These are phyloP conservation scores for Nematodospora valgi DNA, from an alignment of 805 yeast genomes.

Conservation along the genomic window DNA sequence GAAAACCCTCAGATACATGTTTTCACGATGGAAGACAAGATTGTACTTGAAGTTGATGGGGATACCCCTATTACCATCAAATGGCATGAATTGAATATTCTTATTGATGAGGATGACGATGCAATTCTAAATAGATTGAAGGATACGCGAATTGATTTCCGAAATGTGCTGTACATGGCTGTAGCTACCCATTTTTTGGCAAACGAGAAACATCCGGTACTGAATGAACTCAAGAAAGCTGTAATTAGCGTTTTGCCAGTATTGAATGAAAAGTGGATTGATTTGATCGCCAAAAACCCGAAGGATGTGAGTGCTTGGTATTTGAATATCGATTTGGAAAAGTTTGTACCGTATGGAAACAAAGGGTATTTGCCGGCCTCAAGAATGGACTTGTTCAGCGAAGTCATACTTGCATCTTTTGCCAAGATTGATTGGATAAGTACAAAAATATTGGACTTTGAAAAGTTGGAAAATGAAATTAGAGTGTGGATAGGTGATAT, in stretches of 20 bases:
- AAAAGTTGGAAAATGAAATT: neutral
- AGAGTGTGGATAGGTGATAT: neutral
- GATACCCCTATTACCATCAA: slow-evolving; percentile 13
- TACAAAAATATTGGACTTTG: neutral
- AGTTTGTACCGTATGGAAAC: slow-evolving; percentile 14
- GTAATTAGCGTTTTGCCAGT: slow-evolving; percentile 29
- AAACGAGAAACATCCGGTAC: too few species aligned
- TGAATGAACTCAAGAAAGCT: slow-evolving; percentile 18
- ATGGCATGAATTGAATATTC: slow-evolving; percentile 20
- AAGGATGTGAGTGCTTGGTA: slow-evolving; percentile 21
- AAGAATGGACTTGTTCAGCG: slow-evolving; percentile 15
- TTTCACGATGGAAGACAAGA: slow-evolving; percentile 5
- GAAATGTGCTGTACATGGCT: too few species aligned
- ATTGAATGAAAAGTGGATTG: slow-evolving; percentile 22
- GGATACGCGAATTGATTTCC: slow-evolving; percentile 9
- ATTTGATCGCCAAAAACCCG: slow-evolving; percentile 10
- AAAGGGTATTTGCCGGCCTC: slow-evolving; percentile 9
- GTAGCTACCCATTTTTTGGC: too few species aligned
- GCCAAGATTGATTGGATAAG: slow-evolving; percentile 3
- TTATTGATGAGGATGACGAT: neutral
- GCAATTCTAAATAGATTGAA: neutral
- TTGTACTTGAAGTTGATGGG: slow-evolving; percentile 8
- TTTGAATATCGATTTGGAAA: slow-evolving; percentile 10
- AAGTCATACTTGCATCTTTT: slow-evolving; percentile 9
- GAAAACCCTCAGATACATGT: slow-evolving; percentile 5